Evolutionary conservation across 352 stramenopile genomes (phyloP), one percentile per base, ranked within the genome.

Genomic region (Halophytophthora batemanensis): DNA sequence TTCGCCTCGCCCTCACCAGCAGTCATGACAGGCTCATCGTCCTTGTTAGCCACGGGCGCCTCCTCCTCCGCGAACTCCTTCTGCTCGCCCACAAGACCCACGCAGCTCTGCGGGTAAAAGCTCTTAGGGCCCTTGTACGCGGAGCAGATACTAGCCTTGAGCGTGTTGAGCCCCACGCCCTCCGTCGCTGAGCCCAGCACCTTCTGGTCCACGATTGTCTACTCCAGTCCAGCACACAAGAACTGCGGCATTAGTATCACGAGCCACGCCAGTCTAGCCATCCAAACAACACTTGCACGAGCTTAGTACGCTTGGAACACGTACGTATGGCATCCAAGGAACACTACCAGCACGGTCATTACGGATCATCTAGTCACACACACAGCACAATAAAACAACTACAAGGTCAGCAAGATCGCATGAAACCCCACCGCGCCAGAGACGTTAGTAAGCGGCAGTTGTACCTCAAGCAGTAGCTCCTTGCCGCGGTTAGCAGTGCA

Each of bases 271-370:
- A 50, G 50, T 25, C 25, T 0, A 36, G 18, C 1, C 29, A 51
- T 11, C 7, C 42, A 12, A 0, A 21, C 19, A 18, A n/a, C 19
- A 34, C 11, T 19, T 3, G 8, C 18, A 47, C 49, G 11, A 10
- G 13, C 25, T 31, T 8, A 4, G 8, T 31, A 31, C 8, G 25
- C 25, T 14, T 44, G 25, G 1, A 5, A 29, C 37, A 55, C 77
- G 23, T 71, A 91, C 80, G 51, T 89, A 90, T 34, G 82, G 82
- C 78, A 90, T 87, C 82, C 82, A 91, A 14, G 59, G 36, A 17
- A 87, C 68, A 12, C 53, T 69, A 25, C 72, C 59, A 15, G 66
- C 64, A 25, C 67, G 65, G 17, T 89, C 71, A 25, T 72, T 69
- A 25, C 62, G 62, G 58, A 90, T 86, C 66, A 93, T 82, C 66